phyloP scores from a whole-genome alignment of 73 alveolate species.

The Tetrahymena thermophila region DNA sequence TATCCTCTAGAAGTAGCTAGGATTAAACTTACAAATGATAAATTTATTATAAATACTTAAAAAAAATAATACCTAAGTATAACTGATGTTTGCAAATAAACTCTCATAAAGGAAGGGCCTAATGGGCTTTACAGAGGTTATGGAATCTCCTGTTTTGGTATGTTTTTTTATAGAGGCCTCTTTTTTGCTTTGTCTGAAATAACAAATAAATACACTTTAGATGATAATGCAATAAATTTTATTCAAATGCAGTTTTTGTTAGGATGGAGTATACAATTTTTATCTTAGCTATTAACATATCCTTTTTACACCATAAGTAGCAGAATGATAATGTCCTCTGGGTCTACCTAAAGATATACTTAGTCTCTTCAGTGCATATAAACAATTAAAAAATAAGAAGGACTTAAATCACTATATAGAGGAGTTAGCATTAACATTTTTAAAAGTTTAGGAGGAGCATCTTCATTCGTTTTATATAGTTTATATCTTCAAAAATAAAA shows the following conservation, averaged over 20 bases:
- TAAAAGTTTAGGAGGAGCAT: not conserved
- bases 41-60: not conserved
- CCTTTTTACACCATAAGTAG: not conserved
- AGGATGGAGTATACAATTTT: not conserved
- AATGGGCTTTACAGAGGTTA: not conserved
- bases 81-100: not conserved
- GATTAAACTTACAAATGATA: not conserved
- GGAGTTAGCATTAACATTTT: not conserved
- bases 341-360: not conserved
- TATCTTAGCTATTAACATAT: not conserved
- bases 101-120: not conserved
- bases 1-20: not conserved
- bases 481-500: not conserved
- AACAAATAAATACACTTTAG: not conserved
- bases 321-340: not conserved
- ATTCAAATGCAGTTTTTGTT: not conserved
- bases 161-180: not conserved
- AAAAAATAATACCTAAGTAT: not conserved
- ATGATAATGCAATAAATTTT: not conserved
- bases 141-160: not conserved
- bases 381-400: not conserved
- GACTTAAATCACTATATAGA: not conserved
- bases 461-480: not conserved
- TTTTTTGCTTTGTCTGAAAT: not conserved
- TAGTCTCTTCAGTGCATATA: not conserved